Evolutionary conservation across 108 stramenopile genomes (phyloP).

Genomic region (Nannochloropsis salina): DNA sequence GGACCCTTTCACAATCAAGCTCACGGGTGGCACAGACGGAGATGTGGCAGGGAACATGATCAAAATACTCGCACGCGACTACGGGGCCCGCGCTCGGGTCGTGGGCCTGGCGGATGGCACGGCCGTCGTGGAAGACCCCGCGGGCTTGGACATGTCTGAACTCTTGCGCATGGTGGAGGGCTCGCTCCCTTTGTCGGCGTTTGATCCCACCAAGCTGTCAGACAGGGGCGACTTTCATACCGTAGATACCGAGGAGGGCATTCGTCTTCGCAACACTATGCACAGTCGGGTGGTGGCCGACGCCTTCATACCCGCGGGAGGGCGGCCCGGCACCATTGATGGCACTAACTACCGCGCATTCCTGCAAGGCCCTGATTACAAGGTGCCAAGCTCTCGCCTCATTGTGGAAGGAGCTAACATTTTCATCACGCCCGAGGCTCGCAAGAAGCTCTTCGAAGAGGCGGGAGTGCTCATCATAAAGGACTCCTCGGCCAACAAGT

Average conservation of each 20-base stretch:
- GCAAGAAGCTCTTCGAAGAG: slow-evolving; percentile 77
- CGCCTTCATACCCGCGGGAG: slow-evolving; percentile 93
- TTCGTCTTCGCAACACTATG: slow-evolving; percentile 90
- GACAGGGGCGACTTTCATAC: not conserved
- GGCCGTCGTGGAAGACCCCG: slow-evolving; percentile 90
- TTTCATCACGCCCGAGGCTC: slow-evolving; percentile 84
- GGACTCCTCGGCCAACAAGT: slow-evolving; percentile 97
- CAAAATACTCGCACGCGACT: slow-evolving; percentile 86
- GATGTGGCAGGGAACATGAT: slow-evolving; percentile 97
- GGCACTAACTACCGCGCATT: slow-evolving; percentile 39
- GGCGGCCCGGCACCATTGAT: slow-evolving; percentile 91
- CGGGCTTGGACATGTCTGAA: slow-evolving; percentile 79
- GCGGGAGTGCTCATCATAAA: slow-evolving; percentile 92
- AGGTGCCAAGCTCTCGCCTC: slow-evolving; percentile 66
- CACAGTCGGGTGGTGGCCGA: slow-evolving; percentile 90
- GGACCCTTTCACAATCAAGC: slow-evolving; percentile 80
- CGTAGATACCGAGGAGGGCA: slow-evolving; percentile 72
- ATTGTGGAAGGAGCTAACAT: slow-evolving; percentile 97
- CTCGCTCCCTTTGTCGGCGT: slow-evolving; percentile 67
- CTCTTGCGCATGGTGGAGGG: slow-evolving; percentile 74
- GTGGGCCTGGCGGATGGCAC: slow-evolving; percentile 92
- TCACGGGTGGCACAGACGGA: slow-evolving; percentile 96
- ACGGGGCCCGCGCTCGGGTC: slow-evolving; percentile 83
- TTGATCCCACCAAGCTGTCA: slow-evolving; percentile 65
- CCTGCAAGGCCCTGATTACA: slow-evolving; percentile 53